Percentiles rank a stretch among this genome's conserved stretches.
phyloP scores from a whole-genome alignment of 306 rosid genomes.

The Citrullus amarus region DNA sequence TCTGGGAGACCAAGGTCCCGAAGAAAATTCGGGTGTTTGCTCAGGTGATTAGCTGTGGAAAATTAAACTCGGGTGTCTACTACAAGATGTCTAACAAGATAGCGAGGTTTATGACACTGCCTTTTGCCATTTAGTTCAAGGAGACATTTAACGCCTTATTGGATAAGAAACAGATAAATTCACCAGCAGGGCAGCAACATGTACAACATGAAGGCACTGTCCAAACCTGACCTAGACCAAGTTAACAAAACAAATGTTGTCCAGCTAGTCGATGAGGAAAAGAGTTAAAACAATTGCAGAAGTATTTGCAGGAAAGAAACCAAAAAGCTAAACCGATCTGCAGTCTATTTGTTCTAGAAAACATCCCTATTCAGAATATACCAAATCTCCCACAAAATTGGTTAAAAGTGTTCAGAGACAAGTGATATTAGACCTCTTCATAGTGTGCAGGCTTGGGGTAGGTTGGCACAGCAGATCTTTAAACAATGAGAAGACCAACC shows the following conservation, averaged over 20 bases:
- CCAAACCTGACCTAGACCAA: not conserved
- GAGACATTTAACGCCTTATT: not conserved
- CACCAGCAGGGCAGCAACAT: not conserved
- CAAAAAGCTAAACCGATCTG: not conserved
- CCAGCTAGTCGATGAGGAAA: not conserved
- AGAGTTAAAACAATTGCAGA: not conserved
- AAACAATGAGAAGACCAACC: not conserved
- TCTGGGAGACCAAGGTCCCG: no score
- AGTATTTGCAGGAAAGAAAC: not conserved
- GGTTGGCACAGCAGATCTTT: not conserved
- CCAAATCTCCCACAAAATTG: not conserved
- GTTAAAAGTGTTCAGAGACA: not conserved
- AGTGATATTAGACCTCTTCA: not conserved
- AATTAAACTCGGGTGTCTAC: not conserved
- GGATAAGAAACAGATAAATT: not conserved
- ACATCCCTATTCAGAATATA: not conserved
- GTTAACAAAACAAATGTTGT: not conserved
- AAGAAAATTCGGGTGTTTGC: no score
- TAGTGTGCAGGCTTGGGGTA: not conserved
- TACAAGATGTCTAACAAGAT: not conserved
- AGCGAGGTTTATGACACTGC: not conserved
- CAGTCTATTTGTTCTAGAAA: not conserved
- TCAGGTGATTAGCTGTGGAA: not conserved
- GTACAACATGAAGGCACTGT: not conserved
- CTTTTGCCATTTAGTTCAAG: not conserved